Evolutionary conservation across 2,329 filamentous ascomycete species (phyloP), one percentile per base, ranked within the genome.

Genomic region (Nigrospora sphaerica): DNA sequence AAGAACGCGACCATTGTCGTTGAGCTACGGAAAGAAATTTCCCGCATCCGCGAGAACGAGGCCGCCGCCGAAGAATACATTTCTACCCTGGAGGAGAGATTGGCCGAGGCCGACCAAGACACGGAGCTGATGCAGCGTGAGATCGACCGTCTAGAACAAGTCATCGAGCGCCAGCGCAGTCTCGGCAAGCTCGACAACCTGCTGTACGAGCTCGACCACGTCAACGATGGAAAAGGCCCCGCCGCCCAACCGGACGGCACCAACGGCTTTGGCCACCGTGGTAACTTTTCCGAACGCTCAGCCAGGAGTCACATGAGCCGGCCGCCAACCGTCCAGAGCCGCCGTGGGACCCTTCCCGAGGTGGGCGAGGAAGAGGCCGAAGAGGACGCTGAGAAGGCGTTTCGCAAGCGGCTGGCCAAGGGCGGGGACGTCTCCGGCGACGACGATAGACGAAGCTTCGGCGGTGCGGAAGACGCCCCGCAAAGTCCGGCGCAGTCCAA

Each of bases 91-190:
- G 93, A 98, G 63, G 93, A 97, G 68, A 86, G 92, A 18, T 78
- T 98, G 10, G 93, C 93, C 1, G 93, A 98, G 66, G 86, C 92
- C 3, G 93, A 98, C 59, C 92, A 97, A 64, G 93, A 98, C 62
- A 83, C 88, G 53, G 93, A 97, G 63, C 72, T 96, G 50, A 96
- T 98, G 92, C 90, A 95, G 64, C 88, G 92, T 33, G 93, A 98
- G 61, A 88, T 98, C 52, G 88, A 96, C 59, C 83, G 92, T 32
- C 75, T 98, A 12, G 93, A 97, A 66, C 88, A 95, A 64, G 89
- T 98, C 9, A 83, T 98, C 44, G 92, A 97, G 65, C 87, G 95
- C 42, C 93, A 98, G 65, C 81, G 93, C 49, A 96, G 91, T 62
- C 80, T 98, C 4, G 93, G 93, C 36, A 95, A 96, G 65, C 78